Conservation (phyloP, 805 yeast species). For the Ogataea pilisensis region DNA sequence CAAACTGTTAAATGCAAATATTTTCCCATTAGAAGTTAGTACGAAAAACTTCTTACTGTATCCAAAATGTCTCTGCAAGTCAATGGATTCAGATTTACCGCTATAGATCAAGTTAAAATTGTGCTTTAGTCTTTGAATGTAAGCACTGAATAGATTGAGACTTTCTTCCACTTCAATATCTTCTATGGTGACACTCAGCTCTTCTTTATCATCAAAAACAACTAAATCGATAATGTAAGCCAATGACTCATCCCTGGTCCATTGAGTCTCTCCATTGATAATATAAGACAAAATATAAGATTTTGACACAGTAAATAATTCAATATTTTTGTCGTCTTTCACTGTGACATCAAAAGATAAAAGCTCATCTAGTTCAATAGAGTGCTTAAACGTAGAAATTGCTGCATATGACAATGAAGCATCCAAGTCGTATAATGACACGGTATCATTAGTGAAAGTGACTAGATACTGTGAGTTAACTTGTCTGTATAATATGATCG, state of each 20-base stretch:
- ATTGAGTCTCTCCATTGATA: constrained; percentile 25
- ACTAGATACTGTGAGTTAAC: constrained; percentile 19
- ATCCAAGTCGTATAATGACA: constrained; percentile 21
- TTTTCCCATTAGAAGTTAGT: constrained; percentile 36
- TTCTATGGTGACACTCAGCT: constrained; percentile 20
- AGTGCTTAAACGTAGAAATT: constrained; percentile 3
- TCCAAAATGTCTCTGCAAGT: constrained; percentile 37
- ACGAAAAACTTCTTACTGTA: constrained; percentile 40
- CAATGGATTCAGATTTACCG: constrained; percentile 15
- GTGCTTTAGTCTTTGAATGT: constrained; percentile 28
- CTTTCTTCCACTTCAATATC: constrained; percentile 31
- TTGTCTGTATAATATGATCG: constrained; percentile 4
- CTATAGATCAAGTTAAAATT: constrained; percentile 20
- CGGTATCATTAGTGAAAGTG: constrained; percentile 9
- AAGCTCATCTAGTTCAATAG: constrained; percentile 20
- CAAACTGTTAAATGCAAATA: constrained; percentile 44
- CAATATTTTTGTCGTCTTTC: constrained; percentile 6
- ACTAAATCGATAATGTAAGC: constrained; percentile 34
- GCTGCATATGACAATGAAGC: constrained; percentile 4
- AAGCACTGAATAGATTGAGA: constrained; percentile 28
- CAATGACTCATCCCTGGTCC: constrained; percentile 44
- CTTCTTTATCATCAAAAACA: constrained; percentile 25
- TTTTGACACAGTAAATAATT: constrained; percentile 11
- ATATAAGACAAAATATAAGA: constrained; percentile 14
- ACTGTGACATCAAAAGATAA: constrained; percentile 7